Conservation (phyloP, 495 filamentous ascomycete genomes). For the Hyaloscypha bicolor region DNA sequence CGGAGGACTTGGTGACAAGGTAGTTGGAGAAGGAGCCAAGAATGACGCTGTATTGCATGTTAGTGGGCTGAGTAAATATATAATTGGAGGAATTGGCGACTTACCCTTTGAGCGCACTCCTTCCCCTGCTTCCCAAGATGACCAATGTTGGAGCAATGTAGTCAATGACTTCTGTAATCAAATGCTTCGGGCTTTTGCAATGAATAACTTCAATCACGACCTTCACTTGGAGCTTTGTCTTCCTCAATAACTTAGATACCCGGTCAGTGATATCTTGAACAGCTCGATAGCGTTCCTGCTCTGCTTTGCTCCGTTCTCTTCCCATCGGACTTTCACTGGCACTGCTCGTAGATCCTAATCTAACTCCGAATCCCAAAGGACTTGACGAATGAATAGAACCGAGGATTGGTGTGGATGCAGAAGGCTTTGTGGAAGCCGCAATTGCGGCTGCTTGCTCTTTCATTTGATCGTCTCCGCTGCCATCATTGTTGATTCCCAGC, state of each 20-base stretch:
- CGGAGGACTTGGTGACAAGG: constrained; percentile 90
- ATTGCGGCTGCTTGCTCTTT: constrained; percentile 68
- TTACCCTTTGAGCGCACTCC: constrained; percentile 92
- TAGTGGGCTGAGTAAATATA: constrained; percentile 13
- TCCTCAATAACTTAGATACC: constrained; percentile 80
- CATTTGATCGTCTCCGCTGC: constrained; percentile 54
- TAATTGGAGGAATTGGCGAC: constrained; percentile 31
- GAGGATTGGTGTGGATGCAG: constrained; percentile 36
- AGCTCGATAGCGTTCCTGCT: constrained; percentile 77
- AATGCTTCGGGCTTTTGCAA: constrained; percentile 90
- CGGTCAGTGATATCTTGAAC: constrained; percentile 75
- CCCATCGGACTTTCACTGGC: constrained; percentile 31
- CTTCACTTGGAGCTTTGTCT: constrained; percentile 87
- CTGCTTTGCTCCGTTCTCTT: constrained; percentile 54
- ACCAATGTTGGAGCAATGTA: constrained; percentile 89
- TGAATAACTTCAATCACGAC: constrained; percentile 95
- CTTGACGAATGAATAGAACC: constrained; percentile 39
- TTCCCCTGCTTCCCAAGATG: constrained; percentile 85
- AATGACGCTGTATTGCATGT: constrained; percentile 63
- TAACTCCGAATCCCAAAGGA: constrained; percentile 35
- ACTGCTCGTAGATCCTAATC: constrained; percentile 25
- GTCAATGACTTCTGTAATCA: constrained; percentile 91
- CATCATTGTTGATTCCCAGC: constrained; percentile 49
- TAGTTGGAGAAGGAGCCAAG: constrained; percentile 97
- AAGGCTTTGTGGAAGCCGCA: constrained; percentile 21